Evolutionary conservation across 345 rosid genomes (phyloP).

Genomic region (Sapria himalayana): DNA sequence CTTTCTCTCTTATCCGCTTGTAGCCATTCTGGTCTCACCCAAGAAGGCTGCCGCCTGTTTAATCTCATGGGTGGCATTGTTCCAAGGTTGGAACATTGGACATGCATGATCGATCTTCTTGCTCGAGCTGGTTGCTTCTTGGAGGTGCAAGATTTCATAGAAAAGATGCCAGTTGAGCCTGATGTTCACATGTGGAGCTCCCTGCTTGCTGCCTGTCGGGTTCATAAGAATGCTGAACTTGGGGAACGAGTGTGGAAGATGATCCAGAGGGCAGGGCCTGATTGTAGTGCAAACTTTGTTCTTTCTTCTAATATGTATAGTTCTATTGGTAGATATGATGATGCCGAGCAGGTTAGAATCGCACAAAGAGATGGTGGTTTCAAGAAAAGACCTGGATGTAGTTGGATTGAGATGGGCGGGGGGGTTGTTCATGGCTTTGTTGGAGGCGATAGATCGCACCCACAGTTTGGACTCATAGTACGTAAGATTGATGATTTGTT

Average conservation of each 20-base stretch:
- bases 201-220: slow-evolving; percentile 33
- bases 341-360: slow-evolving; percentile 23
- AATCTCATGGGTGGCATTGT: slow-evolving; percentile 16
- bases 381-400: slow-evolving; percentile 31
- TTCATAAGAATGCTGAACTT: slow-evolving; percentile 28
- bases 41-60: slow-evolving; percentile 29
- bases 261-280: slow-evolving; percentile 26
- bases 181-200: slow-evolving; percentile 32
- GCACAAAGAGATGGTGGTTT: slow-evolving; percentile 15
- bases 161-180: slow-evolving; percentile 28
- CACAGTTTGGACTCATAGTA: slow-evolving; percentile 12
- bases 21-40: slow-evolving; percentile 44
- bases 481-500: slow-evolving; percentile 11
- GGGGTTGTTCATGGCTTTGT: slow-evolving; percentile 16
- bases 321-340: slow-evolving; percentile 35
- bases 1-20: slow-evolving; percentile 37
- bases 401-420: slow-evolving; percentile 18
- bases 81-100: slow-evolving; percentile 34
- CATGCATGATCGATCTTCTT: slow-evolving; percentile 41
- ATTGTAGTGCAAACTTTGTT: slow-evolving; percentile 26
- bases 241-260: slow-evolving; percentile 29
- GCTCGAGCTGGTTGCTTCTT: slow-evolving; percentile 28
- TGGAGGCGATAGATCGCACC: slow-evolving; percentile 20
- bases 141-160: slow-evolving; percentile 26
- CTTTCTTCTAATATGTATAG: slow-evolving; percentile 32